phyloP scores from a whole-genome alignment of 2,329 filamentous ascomycete species.

The Fusarium verticillioides region DNA sequence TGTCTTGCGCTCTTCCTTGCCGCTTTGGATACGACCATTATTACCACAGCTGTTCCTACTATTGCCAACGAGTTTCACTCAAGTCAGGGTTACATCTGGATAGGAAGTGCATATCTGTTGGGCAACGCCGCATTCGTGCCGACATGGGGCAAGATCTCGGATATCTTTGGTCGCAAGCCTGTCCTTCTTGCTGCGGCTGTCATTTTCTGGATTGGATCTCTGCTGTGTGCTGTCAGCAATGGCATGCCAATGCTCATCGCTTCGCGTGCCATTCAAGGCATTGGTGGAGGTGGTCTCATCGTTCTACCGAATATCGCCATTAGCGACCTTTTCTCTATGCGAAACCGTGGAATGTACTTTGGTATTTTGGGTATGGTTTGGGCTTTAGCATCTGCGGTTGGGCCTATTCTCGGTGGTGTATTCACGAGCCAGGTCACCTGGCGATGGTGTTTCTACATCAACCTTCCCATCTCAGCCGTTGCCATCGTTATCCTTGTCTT shows the following conservation, averaged over 20 bases:
- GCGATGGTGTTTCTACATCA: slow-evolving; percentile 78
- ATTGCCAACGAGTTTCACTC: slow-evolving; percentile 73
- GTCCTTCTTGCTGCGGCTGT: slow-evolving; percentile 61
- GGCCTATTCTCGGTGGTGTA: slow-evolving; percentile 74
- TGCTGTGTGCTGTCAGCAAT: slow-evolving; percentile 62
- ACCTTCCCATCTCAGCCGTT: slow-evolving; percentile 62
- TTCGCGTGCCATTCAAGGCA: slow-evolving; percentile 66
- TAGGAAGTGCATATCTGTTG: slow-evolving; percentile 78
- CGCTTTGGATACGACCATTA: slow-evolving; percentile 69
- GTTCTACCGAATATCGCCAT: slow-evolving; percentile 70
- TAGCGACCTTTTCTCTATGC: slow-evolving; percentile 65
- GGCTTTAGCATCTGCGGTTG: slow-evolving; percentile 73
- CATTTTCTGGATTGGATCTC: slow-evolving; percentile 65
- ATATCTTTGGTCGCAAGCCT: slow-evolving; percentile 69
- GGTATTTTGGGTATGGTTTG: slow-evolving; percentile 66
- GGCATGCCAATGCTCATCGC: slow-evolving; percentile 65
- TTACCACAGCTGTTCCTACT: slow-evolving; percentile 74
- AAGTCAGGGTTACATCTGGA: slow-evolving; percentile 79
- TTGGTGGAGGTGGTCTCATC: slow-evolving; percentile 67
- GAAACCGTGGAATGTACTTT: slow-evolving; percentile 63
- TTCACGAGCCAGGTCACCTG: slow-evolving; percentile 73
- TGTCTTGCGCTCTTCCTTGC: slow-evolving; percentile 62
- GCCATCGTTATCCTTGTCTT: slow-evolving; percentile 64
- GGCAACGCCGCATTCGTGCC: slow-evolving; percentile 74
- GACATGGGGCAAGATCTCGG: slow-evolving; percentile 74